Evolutionary conservation across 1,139 yeast genomes (phyloP).

Genomic region (Wickerhamomyces sp.): DNA sequence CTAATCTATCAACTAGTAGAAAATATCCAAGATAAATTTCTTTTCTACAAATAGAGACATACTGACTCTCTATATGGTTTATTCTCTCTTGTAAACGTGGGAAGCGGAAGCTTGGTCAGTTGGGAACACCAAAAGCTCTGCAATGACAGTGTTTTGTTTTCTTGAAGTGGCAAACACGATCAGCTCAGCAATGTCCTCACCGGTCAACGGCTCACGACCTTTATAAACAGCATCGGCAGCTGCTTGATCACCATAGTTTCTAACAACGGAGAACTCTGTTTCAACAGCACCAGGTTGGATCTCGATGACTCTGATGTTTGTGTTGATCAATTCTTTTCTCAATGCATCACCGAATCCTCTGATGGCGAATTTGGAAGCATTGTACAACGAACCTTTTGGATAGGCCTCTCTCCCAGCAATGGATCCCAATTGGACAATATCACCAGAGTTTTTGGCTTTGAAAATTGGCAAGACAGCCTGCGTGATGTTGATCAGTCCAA

Average conservation of each 20-base stretch:
- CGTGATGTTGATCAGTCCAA: slow-evolving; percentile 67
- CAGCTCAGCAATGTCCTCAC: slow-evolving; percentile 78
- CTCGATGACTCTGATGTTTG: slow-evolving; percentile 74
- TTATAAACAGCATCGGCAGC: slow-evolving; percentile 70
- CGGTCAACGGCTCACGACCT: slow-evolving; percentile 67
- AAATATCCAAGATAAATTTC: too few species aligned
- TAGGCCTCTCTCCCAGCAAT: slow-evolving; percentile 87
- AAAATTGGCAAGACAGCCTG: slow-evolving; percentile 61
- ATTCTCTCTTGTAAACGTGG: slow-evolving; percentile 44
- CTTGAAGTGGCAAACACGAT: slow-evolving; percentile 70
- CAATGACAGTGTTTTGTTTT: slow-evolving; percentile 69
- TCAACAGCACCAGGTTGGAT: slow-evolving; percentile 87
- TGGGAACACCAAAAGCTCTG: slow-evolving; percentile 74
- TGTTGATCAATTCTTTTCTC: slow-evolving; percentile 71
- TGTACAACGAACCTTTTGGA: slow-evolving; percentile 82
- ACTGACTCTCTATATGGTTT: too few species aligned
- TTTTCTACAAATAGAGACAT: too few species aligned
- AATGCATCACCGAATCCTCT: slow-evolving; percentile 70
- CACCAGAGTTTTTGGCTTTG: slow-evolving; percentile 55
- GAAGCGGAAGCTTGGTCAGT: slow-evolving; percentile 73
- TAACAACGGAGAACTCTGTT: slow-evolving; percentile 76
- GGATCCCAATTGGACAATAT: slow-evolving; percentile 78
- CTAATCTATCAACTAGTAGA: too few species aligned
- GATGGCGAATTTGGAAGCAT: slow-evolving; percentile 84
- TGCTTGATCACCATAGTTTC: slow-evolving; percentile 66